phyloP scores from a whole-genome alignment of 495 filamentous ascomycete species.

The Aspergillus sparsus region DNA sequence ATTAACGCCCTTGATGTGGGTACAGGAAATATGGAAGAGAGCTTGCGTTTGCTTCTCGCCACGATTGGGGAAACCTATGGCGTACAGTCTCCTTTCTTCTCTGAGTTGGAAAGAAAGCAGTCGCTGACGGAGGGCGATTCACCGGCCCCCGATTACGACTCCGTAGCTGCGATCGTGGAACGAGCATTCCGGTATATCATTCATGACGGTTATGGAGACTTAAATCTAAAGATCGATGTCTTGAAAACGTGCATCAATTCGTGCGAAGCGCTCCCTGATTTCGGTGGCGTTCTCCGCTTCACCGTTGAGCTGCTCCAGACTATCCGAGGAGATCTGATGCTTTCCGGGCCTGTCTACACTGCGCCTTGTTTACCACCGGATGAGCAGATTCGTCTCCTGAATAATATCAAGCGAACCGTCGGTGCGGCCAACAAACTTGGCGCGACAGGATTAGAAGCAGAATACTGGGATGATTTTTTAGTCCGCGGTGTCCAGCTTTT shows the following conservation, averaged over 20 bases:
- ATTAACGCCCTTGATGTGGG: constrained; percentile 71
- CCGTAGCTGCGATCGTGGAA: constrained; percentile 44
- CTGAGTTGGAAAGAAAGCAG: constrained; percentile 38
- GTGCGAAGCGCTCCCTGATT: constrained; percentile 91
- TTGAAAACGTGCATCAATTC: constrained; percentile 83
- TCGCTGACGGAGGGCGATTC: constrained; percentile 20
- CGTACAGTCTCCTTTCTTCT: constrained; percentile 44
- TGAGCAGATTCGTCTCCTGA: constrained; percentile 77
- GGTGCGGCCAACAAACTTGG: constrained; percentile 73
- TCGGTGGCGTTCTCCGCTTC: constrained; percentile 81
- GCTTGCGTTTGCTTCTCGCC: constrained; percentile 61
- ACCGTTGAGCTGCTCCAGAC: constrained; percentile 80
- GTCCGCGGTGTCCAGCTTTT: constrained; percentile 76
- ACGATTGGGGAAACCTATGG: constrained; percentile 54
- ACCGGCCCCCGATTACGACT: constrained; percentile 40
- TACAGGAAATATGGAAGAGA: constrained; percentile 73
- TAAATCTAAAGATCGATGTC: constrained; percentile 77
- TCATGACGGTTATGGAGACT: constrained; percentile 46
- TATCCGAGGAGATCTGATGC: constrained; percentile 72
- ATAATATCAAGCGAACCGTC: constrained; percentile 82
- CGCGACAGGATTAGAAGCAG: constrained; percentile 64
- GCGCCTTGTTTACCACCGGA: constrained; percentile 73
- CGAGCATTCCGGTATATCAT: constrained; percentile 44
- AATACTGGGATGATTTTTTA: constrained; percentile 97
- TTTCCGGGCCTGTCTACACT: constrained; percentile 44